phyloP scores from a whole-genome alignment of 2,329 filamentous ascomycete species.

The Neospermospora avenae region DNA sequence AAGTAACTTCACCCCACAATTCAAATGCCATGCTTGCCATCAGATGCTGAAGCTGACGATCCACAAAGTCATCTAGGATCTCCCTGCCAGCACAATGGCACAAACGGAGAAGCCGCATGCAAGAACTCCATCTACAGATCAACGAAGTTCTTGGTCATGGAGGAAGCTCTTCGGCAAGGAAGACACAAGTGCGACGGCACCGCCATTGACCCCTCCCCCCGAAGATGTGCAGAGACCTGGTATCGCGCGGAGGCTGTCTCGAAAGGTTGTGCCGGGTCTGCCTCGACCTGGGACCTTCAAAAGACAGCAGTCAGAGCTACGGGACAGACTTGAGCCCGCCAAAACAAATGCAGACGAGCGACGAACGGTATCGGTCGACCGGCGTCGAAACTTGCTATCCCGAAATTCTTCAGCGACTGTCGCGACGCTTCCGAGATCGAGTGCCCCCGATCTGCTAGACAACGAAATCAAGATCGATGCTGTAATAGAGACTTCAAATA shows the following conservation, averaged over 20 bases:
- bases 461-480: conserved; percentile 23
- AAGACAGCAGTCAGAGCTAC: conserved; percentile 76
- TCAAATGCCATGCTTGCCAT: conserved; percentile 5
- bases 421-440: conserved; percentile 23
- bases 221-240: conserved; percentile 25
- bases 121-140: conserved; percentile 31
- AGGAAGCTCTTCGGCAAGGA: conserved; percentile 34
- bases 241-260: conserved; percentile 32
- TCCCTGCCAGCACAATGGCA: conserved; percentile 28
- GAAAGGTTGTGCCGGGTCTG: conserved; percentile 72
- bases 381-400: conserved; percentile 34
- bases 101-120: conserved; percentile 29
- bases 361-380: conserved; percentile 66
- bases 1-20: conserved; percentile 11
- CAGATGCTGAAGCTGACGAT: conserved; percentile 22
- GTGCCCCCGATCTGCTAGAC: conserved; percentile 34
- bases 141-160: conserved; percentile 32
- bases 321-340: conserved; percentile 67
- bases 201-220: conserved; percentile 18
- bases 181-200: conserved; percentile 15
- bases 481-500: conserved; percentile 18
- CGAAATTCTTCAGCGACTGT: conserved; percentile 27
- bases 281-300: conserved; percentile 77
- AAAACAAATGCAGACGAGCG: conserved; percentile 63
- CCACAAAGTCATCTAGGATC: conserved; percentile 19